Percentiles rank a stretch among this genome's conserved stretches.
These are phyloP conservation scores for Acanthamoeba castellanii DNA, from an alignment of 208 protist genomes.

Conservation along the genomic window DNA sequence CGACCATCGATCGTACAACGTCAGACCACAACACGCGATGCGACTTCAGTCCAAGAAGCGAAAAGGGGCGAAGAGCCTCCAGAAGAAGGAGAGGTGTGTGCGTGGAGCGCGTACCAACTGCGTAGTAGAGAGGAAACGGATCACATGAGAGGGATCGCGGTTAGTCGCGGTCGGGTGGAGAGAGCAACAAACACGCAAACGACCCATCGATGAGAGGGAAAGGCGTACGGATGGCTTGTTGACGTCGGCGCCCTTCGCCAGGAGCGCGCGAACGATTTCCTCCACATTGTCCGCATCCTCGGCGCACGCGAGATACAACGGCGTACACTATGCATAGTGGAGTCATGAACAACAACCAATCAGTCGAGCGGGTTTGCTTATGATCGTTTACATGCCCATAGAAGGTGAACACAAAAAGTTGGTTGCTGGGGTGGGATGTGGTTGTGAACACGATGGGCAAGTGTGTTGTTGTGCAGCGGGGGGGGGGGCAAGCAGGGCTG, in stretches of 20 bases:
- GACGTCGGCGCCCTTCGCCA: background rate
- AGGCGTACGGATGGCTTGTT: constrained; percentile 32
- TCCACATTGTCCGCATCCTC: background rate
- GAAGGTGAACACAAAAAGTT: background rate
- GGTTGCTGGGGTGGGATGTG: no score
- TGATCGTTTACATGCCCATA: background rate
- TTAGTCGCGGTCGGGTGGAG: no score
- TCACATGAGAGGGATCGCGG: no score
- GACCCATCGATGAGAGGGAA: background rate
- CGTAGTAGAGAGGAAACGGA: background rate
- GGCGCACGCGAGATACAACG: background rate
- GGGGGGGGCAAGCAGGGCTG: no score
- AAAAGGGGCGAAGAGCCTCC: no score
- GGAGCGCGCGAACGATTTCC: background rate
- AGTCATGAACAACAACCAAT: no score
- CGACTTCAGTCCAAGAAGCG: no score
- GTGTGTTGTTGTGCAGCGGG: no score
- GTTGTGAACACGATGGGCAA: no score
- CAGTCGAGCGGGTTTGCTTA: background rate
- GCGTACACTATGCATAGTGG: background rate
- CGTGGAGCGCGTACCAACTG: background rate
- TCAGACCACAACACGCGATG: no score
- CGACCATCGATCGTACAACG: background rate
- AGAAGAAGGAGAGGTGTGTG: no score
- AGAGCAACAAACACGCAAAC: no score